Conservation (phyloP, 768 basidiomycete genomes). For the Scleroderma citrinum region DNA sequence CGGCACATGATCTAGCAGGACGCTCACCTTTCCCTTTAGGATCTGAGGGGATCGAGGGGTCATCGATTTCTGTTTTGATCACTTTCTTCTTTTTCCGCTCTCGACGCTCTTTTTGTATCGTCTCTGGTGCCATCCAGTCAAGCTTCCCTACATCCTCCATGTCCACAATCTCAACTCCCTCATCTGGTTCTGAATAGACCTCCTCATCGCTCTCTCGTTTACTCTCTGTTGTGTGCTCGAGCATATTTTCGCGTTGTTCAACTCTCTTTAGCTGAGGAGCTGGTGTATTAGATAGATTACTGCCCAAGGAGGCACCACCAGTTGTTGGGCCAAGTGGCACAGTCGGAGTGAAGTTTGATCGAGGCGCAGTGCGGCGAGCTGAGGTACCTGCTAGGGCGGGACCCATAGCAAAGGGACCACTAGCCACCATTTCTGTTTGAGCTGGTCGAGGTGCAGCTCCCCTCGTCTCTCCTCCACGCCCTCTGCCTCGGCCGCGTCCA, state of each 20-base stretch:
- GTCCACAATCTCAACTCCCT: conserved; percentile 82
- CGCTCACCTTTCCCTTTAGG: conserved; percentile 30
- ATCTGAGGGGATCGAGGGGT: conserved; percentile 19
- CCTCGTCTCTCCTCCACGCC: conserved; percentile 50
- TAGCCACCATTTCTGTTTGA: conserved; percentile 71
- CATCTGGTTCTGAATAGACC: conserved; percentile 80
- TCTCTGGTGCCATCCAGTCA: conserved; percentile 90
- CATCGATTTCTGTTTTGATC: conserved; percentile 42
- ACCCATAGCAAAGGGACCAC: conserved; percentile 85
- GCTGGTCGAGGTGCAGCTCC: conserved; percentile 41
- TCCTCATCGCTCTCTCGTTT: conserved; percentile 51
- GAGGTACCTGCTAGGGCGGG: conserved; percentile 62
- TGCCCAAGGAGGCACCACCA: conserved; percentile 37
- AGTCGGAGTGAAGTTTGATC: conserved; percentile 51
- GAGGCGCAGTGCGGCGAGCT: conserved; percentile 43
- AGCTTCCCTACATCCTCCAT: conserved; percentile 71
- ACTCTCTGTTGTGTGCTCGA: conserved; percentile 18
- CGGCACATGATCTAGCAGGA: neutral
- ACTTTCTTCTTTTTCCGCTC: conserved; percentile 32
- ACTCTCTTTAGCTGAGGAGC: conserved; percentile 48
- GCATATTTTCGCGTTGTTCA: conserved; percentile 25
- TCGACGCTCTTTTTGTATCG: conserved; percentile 45
- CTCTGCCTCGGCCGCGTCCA: conserved; percentile 43
- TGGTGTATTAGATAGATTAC: conserved; percentile 43
- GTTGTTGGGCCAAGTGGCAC: conserved; percentile 35